These are phyloP conservation scores for Cercophora sp. DNA, from an alignment of 495 filamentous ascomycete species.

Conservation along the genomic window DNA sequence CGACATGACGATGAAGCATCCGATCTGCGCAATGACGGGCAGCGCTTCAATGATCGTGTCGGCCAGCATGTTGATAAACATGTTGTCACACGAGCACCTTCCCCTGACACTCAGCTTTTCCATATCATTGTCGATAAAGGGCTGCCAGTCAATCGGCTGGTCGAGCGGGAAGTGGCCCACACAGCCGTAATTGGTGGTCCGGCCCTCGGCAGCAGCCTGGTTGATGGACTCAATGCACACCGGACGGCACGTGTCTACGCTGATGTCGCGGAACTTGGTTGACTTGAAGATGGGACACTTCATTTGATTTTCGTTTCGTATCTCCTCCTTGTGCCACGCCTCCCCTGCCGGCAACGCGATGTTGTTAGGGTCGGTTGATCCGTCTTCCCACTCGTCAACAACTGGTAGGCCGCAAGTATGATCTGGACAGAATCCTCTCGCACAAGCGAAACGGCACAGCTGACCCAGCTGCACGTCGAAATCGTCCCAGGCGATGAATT, in stretches of 20 bases:
- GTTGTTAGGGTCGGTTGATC: too few relatives aligned
- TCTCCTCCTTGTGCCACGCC: too few relatives aligned
- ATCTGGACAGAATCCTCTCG: slow-evolving; percentile 2
- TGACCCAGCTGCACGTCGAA: background rate
- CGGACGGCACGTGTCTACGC: background rate
- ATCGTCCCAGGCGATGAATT: background rate
- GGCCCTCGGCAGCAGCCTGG: slow-evolving; percentile 4
- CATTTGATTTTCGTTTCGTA: too few relatives aligned
- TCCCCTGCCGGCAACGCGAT: too few relatives aligned
- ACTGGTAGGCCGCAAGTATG: background rate
- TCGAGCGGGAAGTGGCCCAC: slow-evolving; percentile 5
- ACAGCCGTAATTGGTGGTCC: slow-evolving; percentile 19
- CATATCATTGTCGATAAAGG: background rate
- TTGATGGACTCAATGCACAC: slow-evolving; percentile 3
- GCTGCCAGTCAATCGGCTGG: background rate
- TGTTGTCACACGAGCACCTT: slow-evolving; percentile 13
- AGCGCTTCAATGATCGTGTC: slow-evolving; percentile 14
- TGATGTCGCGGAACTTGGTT: background rate
- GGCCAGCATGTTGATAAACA: slow-evolving; percentile 11
- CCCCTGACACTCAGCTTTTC: background rate
- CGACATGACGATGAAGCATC: slow-evolving; percentile 18
- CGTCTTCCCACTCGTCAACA: too few relatives aligned
- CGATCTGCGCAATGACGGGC: slow-evolving; percentile 15
- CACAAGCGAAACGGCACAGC: slow-evolving; percentile 6
- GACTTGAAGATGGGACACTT: slow-evolving; percentile 1